Percentiles rank a stretch among this genome's conserved stretches.
Conservation (phyloP, 805 yeast species). For the Isabelozyma rhagii region DNA sequence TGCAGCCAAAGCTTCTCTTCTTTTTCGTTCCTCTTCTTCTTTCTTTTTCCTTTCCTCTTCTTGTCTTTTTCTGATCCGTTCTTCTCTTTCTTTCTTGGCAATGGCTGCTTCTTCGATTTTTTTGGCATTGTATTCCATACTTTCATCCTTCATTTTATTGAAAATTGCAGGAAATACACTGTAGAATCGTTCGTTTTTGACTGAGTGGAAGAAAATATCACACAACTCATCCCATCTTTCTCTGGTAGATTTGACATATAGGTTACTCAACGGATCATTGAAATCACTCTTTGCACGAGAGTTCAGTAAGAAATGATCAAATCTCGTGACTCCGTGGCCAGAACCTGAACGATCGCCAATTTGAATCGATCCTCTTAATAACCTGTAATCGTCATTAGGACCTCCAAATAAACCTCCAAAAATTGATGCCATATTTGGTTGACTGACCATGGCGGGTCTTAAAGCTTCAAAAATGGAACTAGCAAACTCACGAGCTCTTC, state of each 20-base stretch:
- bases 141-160: slow-evolving; percentile 46
- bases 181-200: neutral
- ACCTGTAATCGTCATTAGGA: slow-evolving; percentile 11
- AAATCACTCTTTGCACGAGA: slow-evolving; percentile 5
- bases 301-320: slow-evolving; percentile 17
- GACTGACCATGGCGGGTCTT: slow-evolving; percentile 17
- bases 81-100: slow-evolving; percentile 24
- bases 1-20: slow-evolving; percentile 14
- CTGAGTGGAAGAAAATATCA: neutral
- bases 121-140: slow-evolving; percentile 35
- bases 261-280: slow-evolving; percentile 14
- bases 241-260: slow-evolving; percentile 46
- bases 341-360: slow-evolving; percentile 7
- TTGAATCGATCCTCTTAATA: slow-evolving; percentile 21
- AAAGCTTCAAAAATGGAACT: slow-evolving; percentile 24
- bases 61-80: slow-evolving; percentile 21
- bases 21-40: slow-evolving; percentile 21
- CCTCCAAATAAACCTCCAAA: slow-evolving; percentile 12
- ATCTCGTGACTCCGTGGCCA: slow-evolving; percentile 11
- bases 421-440: slow-evolving; percentile 12
- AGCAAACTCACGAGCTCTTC: slow-evolving; percentile 19
- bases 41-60: slow-evolving; percentile 26
- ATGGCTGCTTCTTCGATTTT: slow-evolving; percentile 26
- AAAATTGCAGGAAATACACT: slow-evolving; percentile 34
- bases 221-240: slow-evolving; percentile 65